These are phyloP conservation scores for Curvularia lunata DNA, from an alignment of 2,329 filamentous ascomycete species.

Conservation along the genomic window DNA sequence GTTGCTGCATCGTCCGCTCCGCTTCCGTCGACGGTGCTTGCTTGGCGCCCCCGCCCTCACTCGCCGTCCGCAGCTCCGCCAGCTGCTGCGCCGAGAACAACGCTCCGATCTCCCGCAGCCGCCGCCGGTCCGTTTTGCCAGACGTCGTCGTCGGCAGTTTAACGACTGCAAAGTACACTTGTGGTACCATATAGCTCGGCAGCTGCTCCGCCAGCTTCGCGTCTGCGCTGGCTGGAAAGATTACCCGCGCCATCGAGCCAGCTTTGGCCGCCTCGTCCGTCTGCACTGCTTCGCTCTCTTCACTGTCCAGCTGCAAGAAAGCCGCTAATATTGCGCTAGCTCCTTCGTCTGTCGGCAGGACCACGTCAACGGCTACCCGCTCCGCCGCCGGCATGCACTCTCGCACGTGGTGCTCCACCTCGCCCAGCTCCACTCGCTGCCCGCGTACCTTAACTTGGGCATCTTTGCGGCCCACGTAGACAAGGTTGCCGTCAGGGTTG, in stretches of 20 bases:
- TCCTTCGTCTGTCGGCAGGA: not conserved
- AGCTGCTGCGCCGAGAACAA: conserved; percentile 12
- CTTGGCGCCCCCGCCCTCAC: not conserved
- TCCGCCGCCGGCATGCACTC: not conserved
- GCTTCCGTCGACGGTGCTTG: conserved; percentile 1
- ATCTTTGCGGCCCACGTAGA: no score
- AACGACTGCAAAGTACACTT: conserved; percentile 1
- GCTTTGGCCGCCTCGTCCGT: not conserved
- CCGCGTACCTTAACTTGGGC: no score
- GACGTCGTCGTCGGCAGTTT: conserved; percentile 51
- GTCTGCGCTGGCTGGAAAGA: no score
- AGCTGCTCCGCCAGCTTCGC: not conserved
- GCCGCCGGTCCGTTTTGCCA: conserved; percentile 48
- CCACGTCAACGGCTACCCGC: not conserved
- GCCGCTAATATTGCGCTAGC: no score
- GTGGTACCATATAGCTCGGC: conserved; percentile 5
- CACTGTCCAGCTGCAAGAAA: no score
- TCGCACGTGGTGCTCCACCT: no score
- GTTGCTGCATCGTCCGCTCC: conserved; percentile 11
- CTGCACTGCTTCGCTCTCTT: not conserved
- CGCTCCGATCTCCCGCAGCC: conserved; percentile 8
- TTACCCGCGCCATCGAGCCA: not conserved
- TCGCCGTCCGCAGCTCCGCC: not conserved
- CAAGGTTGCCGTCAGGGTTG: no score
- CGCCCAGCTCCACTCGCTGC: no score